Evolutionary conservation across 108 stramenopile genomes (phyloP).

Genomic region (Cyclostephanos tholiformis): DNA sequence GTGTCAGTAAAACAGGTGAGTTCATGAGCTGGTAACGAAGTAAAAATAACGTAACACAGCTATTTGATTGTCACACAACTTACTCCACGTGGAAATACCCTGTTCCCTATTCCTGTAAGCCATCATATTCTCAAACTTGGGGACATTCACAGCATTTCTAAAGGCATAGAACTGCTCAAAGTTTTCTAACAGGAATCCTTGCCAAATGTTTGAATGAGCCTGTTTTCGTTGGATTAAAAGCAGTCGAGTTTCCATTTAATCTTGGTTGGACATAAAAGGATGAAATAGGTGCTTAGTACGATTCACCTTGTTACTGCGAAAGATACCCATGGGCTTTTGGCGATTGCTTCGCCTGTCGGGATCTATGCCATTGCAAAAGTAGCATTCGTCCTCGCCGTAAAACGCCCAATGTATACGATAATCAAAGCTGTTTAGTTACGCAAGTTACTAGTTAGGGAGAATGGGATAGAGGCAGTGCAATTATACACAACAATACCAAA

Average conservation of each 20-base stretch:
- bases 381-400: slow-evolving; percentile 10
- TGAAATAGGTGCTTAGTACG: background rate
- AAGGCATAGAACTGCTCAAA: slow-evolving; percentile 39
- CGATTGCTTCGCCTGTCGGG: slow-evolving; percentile 1
- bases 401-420: background rate
- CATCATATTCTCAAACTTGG: slow-evolving; percentile 32
- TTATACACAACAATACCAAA: background rate
- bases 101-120: slow-evolving; percentile 42
- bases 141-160: slow-evolving; percentile 26
- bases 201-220: slow-evolving; percentile 37
- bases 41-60: background rate
- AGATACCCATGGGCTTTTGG: slow-evolving; percentile 28
- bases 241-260: background rate
- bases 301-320: slow-evolving; percentile 35
- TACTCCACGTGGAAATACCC: slow-evolving; percentile 34
- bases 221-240: background rate
- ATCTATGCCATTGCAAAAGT: background rate
- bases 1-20: background rate
- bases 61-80: background rate
- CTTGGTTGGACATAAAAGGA: background rate
- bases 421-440: background rate
- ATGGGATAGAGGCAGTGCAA: background rate
- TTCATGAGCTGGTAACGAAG: background rate
- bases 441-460: background rate
- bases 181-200: slow-evolving; percentile 31